Percentiles rank a stretch among this genome's conserved stretches.
Evolutionary conservation across 176 grass and related monocot species (phyloP).

Genomic region (Alopecurus myosuroides): DNA sequence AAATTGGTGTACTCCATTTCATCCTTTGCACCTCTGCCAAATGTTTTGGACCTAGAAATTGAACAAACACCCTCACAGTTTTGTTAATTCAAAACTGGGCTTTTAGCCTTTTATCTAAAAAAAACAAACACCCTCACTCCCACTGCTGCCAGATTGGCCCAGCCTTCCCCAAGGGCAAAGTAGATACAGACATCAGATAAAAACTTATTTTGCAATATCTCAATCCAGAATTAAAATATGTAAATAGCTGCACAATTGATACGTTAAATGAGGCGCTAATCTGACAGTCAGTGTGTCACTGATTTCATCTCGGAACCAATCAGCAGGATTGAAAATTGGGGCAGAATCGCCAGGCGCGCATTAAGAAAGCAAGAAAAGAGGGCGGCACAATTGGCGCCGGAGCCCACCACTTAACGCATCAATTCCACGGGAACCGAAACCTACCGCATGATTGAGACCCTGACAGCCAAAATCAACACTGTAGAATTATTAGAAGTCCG

Average conservation of each 20-base stretch:
- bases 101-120: too few relatives aligned
- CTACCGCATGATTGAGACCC: slow-evolving; percentile 40
- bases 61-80: too few relatives aligned
- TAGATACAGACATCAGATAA: background rate
- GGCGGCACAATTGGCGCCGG: slow-evolving; percentile 16
- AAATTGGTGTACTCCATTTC: background rate
- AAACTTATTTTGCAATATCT: background rate
- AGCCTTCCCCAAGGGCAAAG: background rate
- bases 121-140: too few relatives aligned
- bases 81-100: too few relatives aligned
- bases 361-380: slow-evolving; percentile 18
- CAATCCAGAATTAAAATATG: background rate
- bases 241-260: background rate
- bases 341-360: background rate
- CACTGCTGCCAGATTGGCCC: background rate
- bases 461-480: slow-evolving; percentile 2
- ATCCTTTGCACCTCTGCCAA: background rate
- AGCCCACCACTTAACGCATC: slow-evolving; percentile 48
- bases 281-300: background rate
- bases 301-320: slow-evolving; percentile 14
- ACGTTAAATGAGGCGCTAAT: background rate
- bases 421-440: slow-evolving; percentile 29
- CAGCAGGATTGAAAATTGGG: slow-evolving; percentile 2
- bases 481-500: background rate
- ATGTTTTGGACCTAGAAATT: background rate